Evolutionary conservation across 2,329 filamentous ascomycete species (phyloP), one percentile per base, ranked within the genome.

Genomic region (Xylariaceae sp.): DNA sequence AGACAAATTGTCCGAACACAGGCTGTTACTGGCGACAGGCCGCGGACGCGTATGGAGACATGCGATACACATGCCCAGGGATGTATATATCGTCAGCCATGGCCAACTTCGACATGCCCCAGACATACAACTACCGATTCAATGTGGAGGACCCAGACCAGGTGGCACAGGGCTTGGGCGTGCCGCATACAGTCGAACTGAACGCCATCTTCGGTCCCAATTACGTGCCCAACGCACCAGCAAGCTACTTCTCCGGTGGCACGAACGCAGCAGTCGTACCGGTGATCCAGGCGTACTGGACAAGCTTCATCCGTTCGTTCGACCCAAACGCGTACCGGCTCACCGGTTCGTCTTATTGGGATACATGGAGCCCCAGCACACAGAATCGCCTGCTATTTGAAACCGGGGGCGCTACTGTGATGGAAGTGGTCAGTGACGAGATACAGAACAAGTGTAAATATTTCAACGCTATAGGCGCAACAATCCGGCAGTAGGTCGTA

Each of bases 281-380:
- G 0, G 73, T 88, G 0, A 80, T 88, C 34, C 86, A 90, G 67
- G 80, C 78, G 0, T 92, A 91, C 72, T 92, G 88, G 87, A 83
- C 85, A 1, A 89, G 85, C 64, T 92, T 92, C 69, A 84, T 92
- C 61, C 75, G 82, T 30, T 78, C 77, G 0, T 78, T 84, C 44
- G 77, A 92, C 70, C 89, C 89, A 0, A 92, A 92, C 13, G 60
- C 45, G 54, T 61, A 69, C 54, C 63, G 64, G 3, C 48, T 65
- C 5, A 56, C 64, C 7, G 65, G 56, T 4, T 61, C 70, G 5
- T 67, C 70, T 7, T 35, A 11, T 0, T 72, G 71, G 71, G 63
- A 67, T 47, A 57, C 35, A 23, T 73, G 67, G 66, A 59, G 57
- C 23, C 51, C 59, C 10, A 57, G 53, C 34, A 57, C 61, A 39